Base-by-base conservation (phyloP, 306 rosid genomes). In the Quillaja saponaria region DNA sequence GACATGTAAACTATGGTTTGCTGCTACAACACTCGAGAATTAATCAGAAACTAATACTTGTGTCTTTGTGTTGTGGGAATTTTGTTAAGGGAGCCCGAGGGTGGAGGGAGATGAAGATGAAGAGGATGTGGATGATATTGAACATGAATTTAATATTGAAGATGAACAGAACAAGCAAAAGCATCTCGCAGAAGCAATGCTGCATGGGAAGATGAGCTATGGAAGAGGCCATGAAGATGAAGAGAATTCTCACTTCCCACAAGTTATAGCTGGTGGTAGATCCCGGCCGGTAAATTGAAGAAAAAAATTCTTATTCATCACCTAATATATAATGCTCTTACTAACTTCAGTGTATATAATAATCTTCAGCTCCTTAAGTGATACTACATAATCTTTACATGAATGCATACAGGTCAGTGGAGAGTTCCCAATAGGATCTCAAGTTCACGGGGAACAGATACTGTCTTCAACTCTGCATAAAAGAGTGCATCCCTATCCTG, bases 141-240 rank as follows among this genome's bases (percentile, higher is more conserved):
- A 91, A 51, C 95, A 91, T 21, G 88, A 82, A 46, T 82, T 82
- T 65, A 69, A 82, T 20, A 69, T 69, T 3, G 81, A 75, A 3
- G 73, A 81, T 54, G 78, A 79, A 58, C 73, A 13, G 73, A 80
- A 74, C 71, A 85, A 77, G 66, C 83, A 79, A 31, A 78, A 78
- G 70, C 77, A 88, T 53, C 18, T 69, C 40, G 84, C 80, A 12
- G 96, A 91, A 38, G 88, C 96, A 42, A 81, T 91, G 96, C 87
- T 91, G 35, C 88, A 91, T 82, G 98, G 96, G 6, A 91, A 88
- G 85, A 91, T 91, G 98, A 91, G 96, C 81, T 91, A 91, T 33
- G 88, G 88, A 56, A 37, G 40, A 37, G 40, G 40, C 40, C 40
- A 6, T 5, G 82, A 82, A 47, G 98, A 91, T 62, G 88, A 88